phyloP scores from a whole-genome alignment of 2,329 filamentous ascomycete species.

The Fusarium guadeloupense region DNA sequence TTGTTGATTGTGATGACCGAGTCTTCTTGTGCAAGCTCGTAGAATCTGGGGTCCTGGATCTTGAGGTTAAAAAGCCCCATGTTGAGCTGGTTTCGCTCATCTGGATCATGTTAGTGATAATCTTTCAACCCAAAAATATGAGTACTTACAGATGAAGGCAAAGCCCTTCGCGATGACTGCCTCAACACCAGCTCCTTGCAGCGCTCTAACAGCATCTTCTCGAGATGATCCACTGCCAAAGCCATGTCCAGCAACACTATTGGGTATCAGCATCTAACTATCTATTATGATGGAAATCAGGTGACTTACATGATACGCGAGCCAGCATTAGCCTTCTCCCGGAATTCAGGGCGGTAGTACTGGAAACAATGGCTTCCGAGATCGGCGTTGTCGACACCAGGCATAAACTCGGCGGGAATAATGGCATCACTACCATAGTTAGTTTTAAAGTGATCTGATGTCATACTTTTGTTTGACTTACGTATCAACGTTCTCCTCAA shows the following conservation, averaged over 20 bases:
- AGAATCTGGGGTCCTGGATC: constrained; percentile 14
- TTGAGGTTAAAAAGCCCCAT: constrained; percentile 28
- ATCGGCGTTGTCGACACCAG: constrained; percentile 31
- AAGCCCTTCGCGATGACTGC: constrained; percentile 30
- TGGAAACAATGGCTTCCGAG: constrained; percentile 36
- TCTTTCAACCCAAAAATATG: neutral
- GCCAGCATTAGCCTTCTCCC: constrained; percentile 15
- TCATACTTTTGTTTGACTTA: neutral
- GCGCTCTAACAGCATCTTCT: constrained; percentile 24
- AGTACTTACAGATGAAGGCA: constrained; percentile 25
- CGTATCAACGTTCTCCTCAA: constrained; percentile 34
- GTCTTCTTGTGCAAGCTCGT: constrained; percentile 18
- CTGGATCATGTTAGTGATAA: neutral
- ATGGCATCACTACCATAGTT: constrained; percentile 22
- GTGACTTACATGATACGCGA: constrained; percentile 16
- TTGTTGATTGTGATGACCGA: constrained; percentile 21
- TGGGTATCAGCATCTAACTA: neutral
- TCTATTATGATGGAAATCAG: neutral
- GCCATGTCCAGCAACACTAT: neutral
- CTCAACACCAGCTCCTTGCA: constrained; percentile 16
- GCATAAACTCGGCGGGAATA: constrained; percentile 28
- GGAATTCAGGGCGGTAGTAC: constrained; percentile 27
- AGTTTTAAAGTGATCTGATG: neutral
- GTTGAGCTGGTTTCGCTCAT: constrained; percentile 28
- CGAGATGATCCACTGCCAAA: constrained; percentile 24